phyloP scores from a whole-genome alignment of 305 asterid genomes.

The Rubia occidens region DNA sequence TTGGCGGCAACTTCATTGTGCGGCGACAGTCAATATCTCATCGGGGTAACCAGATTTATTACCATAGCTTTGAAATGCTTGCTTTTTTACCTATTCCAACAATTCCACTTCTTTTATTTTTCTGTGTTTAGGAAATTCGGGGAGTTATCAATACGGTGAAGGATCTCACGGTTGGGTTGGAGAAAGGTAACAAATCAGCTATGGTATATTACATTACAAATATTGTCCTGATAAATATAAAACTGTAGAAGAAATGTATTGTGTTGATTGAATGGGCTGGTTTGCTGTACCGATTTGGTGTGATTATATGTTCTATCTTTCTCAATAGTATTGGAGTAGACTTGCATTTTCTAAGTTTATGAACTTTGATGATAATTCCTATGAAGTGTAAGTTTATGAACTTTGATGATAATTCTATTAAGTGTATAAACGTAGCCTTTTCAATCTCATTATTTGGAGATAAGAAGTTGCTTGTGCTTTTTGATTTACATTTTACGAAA shows the following conservation, averaged over 20 bases:
- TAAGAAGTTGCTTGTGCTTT: slow-evolving; percentile 3
- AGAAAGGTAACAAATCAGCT: slow-evolving; percentile 48
- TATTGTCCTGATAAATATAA: not conserved
- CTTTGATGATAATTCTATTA: too few species aligned
- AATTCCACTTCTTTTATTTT: too few species aligned
- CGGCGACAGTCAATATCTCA: slow-evolving; percentile 57
- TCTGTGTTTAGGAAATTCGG: slow-evolving; percentile 57
- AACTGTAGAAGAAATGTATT: not conserved
- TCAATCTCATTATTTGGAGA: not conserved
- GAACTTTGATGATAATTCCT: slow-evolving; percentile 3
- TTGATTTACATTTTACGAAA: not conserved
- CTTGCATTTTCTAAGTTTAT: not conserved
- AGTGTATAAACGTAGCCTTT: too few species aligned
- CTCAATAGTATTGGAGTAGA: not conserved
- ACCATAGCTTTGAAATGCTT: slow-evolving; percentile 11
- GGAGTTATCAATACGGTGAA: slow-evolving; percentile 48
- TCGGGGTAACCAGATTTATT: slow-evolving; percentile 34
- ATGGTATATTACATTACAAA: slow-evolving; percentile 31
- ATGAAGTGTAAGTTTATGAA: not conserved
- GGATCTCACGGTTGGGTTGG: slow-evolving; percentile 62
- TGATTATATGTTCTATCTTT: not conserved
- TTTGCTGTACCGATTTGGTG: not conserved
- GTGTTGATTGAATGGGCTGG: not conserved
- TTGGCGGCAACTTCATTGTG: slow-evolving; percentile 44
- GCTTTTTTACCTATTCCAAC: not conserved